Evolutionary conservation across 257 asterid species (phyloP).

Genomic region (Penstemon eatonii): DNA sequence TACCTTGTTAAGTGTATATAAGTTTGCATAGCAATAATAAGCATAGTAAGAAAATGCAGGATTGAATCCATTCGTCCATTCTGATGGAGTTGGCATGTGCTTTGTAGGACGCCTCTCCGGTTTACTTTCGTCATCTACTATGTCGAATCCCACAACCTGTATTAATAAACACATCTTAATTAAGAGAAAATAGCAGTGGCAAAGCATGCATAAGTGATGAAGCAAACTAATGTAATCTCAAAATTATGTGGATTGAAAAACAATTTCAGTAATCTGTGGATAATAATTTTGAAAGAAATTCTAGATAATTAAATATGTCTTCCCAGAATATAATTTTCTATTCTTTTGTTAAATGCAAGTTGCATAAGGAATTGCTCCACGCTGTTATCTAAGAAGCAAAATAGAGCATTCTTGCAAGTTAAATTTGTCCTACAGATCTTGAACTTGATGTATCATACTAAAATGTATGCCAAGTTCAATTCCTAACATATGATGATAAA

Average conservation of each 20-base stretch:
- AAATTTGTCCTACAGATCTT: constrained; percentile 13
- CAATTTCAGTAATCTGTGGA: not conserved
- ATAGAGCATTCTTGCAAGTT: constrained; percentile 10
- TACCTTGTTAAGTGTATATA: constrained; percentile 88
- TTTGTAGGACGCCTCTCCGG: constrained; percentile 97
- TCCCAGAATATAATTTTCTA: too few species aligned
- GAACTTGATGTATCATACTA: constrained; percentile 3
- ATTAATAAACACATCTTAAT: constrained; percentile 23
- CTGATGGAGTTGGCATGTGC: constrained; percentile 92
- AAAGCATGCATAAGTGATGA: constrained; percentile 19
- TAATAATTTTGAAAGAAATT: not conserved
- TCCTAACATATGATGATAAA: constrained; percentile 14
- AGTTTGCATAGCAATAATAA: constrained; percentile 91
- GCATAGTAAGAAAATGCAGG: constrained; percentile 97
- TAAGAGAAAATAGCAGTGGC: constrained; percentile 1
- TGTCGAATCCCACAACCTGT: constrained; percentile 94
- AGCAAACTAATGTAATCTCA: constrained; percentile 13
- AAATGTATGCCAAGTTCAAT: constrained; percentile 11
- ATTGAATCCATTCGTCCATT: constrained; percentile 90
- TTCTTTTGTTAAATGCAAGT: too few species aligned
- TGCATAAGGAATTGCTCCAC: too few species aligned
- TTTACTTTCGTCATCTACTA: constrained; percentile 98
- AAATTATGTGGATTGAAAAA: constrained; percentile 11
- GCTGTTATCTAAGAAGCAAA: not conserved
- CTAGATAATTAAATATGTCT: not conserved